phyloP scores from a whole-genome alignment of 495 filamentous ascomycete species.

The Delitschia confertaspora region DNA sequence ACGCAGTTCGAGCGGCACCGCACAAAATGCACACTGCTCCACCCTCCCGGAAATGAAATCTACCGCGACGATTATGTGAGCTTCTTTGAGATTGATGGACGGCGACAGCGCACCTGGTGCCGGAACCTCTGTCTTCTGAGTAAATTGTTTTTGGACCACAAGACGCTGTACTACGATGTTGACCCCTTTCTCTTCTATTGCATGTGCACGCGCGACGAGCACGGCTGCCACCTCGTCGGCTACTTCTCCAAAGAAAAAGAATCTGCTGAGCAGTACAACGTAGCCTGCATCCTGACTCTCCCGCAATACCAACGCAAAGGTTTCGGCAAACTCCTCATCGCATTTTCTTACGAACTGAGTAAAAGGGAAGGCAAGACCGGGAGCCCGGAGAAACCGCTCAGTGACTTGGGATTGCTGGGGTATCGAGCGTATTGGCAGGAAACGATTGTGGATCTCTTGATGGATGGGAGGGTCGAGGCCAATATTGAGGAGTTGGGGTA shows the following conservation, averaged over 20 bases:
- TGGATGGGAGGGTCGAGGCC: slow-evolving; percentile 55
- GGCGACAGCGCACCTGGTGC: slow-evolving; percentile 93
- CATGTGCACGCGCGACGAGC: slow-evolving; percentile 81
- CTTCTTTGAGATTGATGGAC: slow-evolving; percentile 95
- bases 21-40: slow-evolving; percentile 79
- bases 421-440: slow-evolving; percentile 98
- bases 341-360: slow-evolving; percentile 95
- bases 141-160: slow-evolving; percentile 97
- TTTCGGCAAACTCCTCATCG: slow-evolving; percentile 85
- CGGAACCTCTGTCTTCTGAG: slow-evolving; percentile 88
- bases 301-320: slow-evolving; percentile 94
- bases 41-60: slow-evolving; percentile 96
- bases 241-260: slow-evolving; percentile 99
- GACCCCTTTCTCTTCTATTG: slow-evolving; percentile 98
- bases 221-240: slow-evolving; percentile 85
- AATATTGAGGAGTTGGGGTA: slow-evolving; percentile 74
- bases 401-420: slow-evolving; percentile 80
- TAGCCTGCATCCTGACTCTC: slow-evolving; percentile 93
- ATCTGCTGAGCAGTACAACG: slow-evolving; percentile 88
- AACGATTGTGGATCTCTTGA: slow-evolving; percentile 74
- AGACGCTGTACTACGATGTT: slow-evolving; percentile 99
- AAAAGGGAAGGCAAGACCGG: slow-evolving; percentile 92
- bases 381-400: slow-evolving; percentile 91
- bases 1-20: slow-evolving; percentile 78
- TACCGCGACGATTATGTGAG: slow-evolving; percentile 91